Base-by-base conservation (phyloP, 2,329 filamentous ascomycete species). In the Botrytis pseudocinerea region DNA sequence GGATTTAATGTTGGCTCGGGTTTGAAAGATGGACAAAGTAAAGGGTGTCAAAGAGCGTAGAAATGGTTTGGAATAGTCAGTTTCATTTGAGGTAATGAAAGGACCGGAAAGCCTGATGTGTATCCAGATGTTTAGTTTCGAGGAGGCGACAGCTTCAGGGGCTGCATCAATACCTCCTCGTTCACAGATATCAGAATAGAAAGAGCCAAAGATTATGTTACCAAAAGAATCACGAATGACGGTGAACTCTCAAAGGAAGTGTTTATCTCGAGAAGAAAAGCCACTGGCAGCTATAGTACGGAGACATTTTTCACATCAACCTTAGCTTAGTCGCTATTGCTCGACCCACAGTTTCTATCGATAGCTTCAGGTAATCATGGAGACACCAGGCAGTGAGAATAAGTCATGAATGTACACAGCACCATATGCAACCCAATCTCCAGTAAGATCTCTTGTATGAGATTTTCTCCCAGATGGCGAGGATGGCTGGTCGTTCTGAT, bases 281-380 rank as follows among this genome's bases (percentile, higher is more conserved):
- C 59, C 1, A 28, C 25, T 8, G 14, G 5, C 7, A 48, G 6
- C 63, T 65, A 1, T 48, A 65, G 25, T 7, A 10, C 2, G 14
- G 25, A 65, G 1, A 9, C 2, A 14, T 22, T n/a, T 25, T 28
- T 22, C 62, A 64, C 16, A 25, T 32, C 32, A 46, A 32, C 28
- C 10, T 42, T 18, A 51, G 7, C 32, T 5, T 25, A 32, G 35
- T 66, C 4, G 5, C 22, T 42, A 14, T 40, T 57, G 25, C 25
- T 12, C 12, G 48, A 22, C 48, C 9, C 35, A 40, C 7, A 35
- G 22, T 54, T 57, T 32, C 9, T 46, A 18, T 28, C 35, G 1
- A 54, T 68, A 54, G 64, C 35, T 68, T 54, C 46, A 25, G 35
- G 16, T 68, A 18, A 68, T 22, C 32, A 28, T 68, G 64, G 35